Evolutionary conservation across 176 grass and related monocot genomes (phyloP).

Genomic region (Musa troglodytarum): DNA sequence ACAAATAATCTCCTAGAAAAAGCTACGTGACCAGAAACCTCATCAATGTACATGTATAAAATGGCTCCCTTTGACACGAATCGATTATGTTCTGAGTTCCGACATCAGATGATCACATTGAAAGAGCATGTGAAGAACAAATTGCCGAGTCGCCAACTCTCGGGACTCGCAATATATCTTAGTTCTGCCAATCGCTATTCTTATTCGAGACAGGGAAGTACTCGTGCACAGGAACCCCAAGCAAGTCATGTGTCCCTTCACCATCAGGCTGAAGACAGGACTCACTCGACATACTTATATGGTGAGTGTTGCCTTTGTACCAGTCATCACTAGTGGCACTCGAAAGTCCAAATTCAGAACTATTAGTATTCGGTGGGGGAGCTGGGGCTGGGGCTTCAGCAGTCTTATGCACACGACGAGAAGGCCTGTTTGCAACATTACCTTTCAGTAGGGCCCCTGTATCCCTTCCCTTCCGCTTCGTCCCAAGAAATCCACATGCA

Average conservation of each 20-base stretch:
- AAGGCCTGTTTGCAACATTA: constrained; percentile 45
- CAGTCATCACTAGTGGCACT: constrained; percentile 17
- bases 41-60: too few relatives aligned
- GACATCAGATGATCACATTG: too few relatives aligned
- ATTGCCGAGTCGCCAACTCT: too few relatives aligned
- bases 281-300: constrained; percentile 18
- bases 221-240: constrained; percentile 28
- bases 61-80: too few relatives aligned
- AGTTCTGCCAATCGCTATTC: background rate
- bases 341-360: constrained; percentile 27
- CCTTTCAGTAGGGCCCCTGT: constrained; percentile 27
- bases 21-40: too few relatives aligned
- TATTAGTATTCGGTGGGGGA: constrained; percentile 13
- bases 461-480: constrained; percentile 46
- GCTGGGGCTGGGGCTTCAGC: constrained; percentile 22
- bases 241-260: constrained; percentile 26
- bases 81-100: too few relatives aligned
- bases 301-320: background rate
- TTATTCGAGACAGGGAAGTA: background rate
- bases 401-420: constrained; percentile 37
- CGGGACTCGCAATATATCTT: too few relatives aligned
- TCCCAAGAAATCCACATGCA: constrained; percentile 86
- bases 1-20: too few relatives aligned
- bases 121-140: too few relatives aligned
- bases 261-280: background rate